Evolutionary conservation across 495 filamentous ascomycete species (phyloP).

Genomic region (Xylaria cubensis): DNA sequence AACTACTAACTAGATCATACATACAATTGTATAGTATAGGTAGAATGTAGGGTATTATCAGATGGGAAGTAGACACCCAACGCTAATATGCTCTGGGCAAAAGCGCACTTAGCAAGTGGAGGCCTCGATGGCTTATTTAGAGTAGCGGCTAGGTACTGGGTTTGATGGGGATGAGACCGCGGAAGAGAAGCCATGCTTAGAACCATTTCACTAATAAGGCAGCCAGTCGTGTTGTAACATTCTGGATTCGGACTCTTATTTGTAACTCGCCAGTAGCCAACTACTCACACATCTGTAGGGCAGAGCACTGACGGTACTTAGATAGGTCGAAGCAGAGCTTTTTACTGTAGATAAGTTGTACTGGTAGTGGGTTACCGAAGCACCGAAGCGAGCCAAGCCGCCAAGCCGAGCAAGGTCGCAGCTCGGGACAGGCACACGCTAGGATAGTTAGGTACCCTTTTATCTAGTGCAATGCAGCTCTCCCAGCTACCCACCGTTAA

Average conservation of each 20-base stretch:
- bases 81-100: constrained; percentile 8
- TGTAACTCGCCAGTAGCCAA: background rate
- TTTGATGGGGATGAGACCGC: background rate
- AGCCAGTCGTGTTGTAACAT: background rate
- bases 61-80: constrained; percentile 4
- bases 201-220: background rate
- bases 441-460: constrained; percentile 24
- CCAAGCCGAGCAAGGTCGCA: constrained; percentile 25
- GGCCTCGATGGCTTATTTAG: constrained; percentile 11
- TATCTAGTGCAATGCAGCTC: constrained; percentile 14
- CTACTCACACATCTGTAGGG: background rate
- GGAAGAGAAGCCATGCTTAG: background rate
- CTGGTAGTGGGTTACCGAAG: constrained; percentile 12
- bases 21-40: background rate
- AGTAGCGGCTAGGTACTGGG: constrained; percentile 2
- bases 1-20: background rate
- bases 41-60: constrained; percentile 4
- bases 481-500: constrained; percentile 16
- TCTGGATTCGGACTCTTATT: background rate
- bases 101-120: background rate
- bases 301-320: background rate
- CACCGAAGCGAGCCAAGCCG: constrained; percentile 1
- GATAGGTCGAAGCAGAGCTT: background rate
- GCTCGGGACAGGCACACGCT: constrained; percentile 26
- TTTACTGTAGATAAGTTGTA: background rate